Evolutionary conservation across 139 green algal species (phyloP), one percentile per base, ranked within the genome.

Genomic region (Pleodorina starrii): DNA sequence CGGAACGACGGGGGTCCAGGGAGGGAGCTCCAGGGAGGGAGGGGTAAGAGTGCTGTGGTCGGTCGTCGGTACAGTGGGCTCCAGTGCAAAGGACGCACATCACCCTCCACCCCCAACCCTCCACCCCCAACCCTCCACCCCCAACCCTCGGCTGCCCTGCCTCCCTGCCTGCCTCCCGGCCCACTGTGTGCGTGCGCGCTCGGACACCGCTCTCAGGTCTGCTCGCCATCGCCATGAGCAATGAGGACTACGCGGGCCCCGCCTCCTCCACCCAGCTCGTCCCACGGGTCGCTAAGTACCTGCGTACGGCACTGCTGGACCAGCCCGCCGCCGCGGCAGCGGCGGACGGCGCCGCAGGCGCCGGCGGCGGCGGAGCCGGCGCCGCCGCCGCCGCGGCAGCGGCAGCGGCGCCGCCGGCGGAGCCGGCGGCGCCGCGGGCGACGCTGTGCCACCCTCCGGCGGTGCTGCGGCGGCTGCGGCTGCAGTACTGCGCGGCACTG

Each of bases 221-320:
- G 40, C 50, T 96, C 9, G 76, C 80, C n/a, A 88, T 93, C 6
- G 78, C 89, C 3, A 78, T 96, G 10, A 81, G 72, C 35, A 90
- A 92, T 32, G 87, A 93, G 59, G 87, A 93, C 51, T 91, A 92
- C 75, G 84, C 90, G 21, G 90, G 92, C 40, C 87, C 92, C 59
- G 86, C 91, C 44, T 91, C 94, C 42, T 87, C 88, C 23, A 92
- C 86, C 0, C 84, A 89, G 0, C 63, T 94, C 9, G 84, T 93
- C 16, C 38, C 87, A 5, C 50, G 38, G 2, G 29, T 90, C 29
- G 80, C 84, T 21, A 76, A 60, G 40, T 93, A 91, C 82, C 36
- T 94, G 11, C 75, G 78, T 25, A 9, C 21, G 14, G 75, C 86
- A 16, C 63, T 88, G 29, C 88, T 82, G 0, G 79, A 59, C 44